phyloP scores from a whole-genome alignment of 129 eudicot species.

The Lonicera japonica region DNA sequence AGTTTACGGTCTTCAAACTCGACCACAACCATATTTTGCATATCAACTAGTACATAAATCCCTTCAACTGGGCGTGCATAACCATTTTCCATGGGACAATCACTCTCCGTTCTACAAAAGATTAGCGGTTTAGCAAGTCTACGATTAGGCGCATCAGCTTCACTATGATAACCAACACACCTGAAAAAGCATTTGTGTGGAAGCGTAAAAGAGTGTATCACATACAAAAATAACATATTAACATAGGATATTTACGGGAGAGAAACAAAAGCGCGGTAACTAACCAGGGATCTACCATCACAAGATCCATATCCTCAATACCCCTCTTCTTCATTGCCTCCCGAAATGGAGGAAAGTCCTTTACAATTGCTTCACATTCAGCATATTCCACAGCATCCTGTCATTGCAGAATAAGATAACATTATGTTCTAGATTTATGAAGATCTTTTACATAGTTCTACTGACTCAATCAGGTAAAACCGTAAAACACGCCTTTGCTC shows the following conservation, averaged over 20 bases:
- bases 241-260: neutral
- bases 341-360: conserved; percentile 57
- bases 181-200: conserved; percentile 24
- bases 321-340: conserved; percentile 81
- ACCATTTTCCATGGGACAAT: conserved; percentile 79
- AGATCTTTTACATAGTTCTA: too few species aligned
- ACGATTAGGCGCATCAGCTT: conserved; percentile 71
- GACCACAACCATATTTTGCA: conserved; percentile 76
- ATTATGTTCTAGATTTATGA: neutral
- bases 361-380: conserved; percentile 88
- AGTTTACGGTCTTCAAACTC: conserved; percentile 80
- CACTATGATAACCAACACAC: conserved; percentile 77
- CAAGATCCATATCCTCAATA: conserved; percentile 74
- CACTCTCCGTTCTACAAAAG: conserved; percentile 76
- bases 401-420: conserved; percentile 5
- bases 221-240: neutral
- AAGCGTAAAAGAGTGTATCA: neutral
- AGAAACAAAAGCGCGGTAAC: conserved; percentile 10
- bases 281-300: conserved; percentile 78
- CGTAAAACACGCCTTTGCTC: too few species aligned
- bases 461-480: too few species aligned
- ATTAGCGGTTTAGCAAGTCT: conserved; percentile 81
- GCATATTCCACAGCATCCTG: conserved; percentile 98
- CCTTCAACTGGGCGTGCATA: conserved; percentile 91
- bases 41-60: conserved; percentile 68